These are phyloP conservation scores for Collybiopsis luxurians DNA, from an alignment of 768 basidiomycete species.

Conservation along the genomic window DNA sequence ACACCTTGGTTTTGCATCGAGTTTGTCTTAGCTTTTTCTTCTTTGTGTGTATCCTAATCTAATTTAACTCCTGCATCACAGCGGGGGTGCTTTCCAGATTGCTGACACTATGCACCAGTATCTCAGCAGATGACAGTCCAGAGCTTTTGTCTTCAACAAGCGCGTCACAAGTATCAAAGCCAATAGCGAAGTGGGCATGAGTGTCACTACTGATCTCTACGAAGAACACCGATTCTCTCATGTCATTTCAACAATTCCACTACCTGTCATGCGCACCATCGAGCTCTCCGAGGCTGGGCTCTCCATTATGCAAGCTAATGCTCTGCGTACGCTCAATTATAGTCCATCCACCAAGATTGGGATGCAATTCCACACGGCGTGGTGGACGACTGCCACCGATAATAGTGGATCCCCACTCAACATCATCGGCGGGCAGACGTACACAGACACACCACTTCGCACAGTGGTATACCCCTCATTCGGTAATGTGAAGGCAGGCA, in stretches of 20 bases:
- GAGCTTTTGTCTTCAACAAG: constrained; percentile 1
- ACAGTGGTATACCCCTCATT: constrained; percentile 44
- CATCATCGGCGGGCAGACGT: constrained; percentile 39
- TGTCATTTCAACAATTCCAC: constrained; percentile 31
- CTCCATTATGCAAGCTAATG: constrained; percentile 26
- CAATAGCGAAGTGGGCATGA: not conserved
- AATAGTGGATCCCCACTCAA: constrained; percentile 16
- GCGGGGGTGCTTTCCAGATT: constrained; percentile 19
- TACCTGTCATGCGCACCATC: constrained; percentile 25
- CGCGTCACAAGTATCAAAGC: constrained; percentile 15
- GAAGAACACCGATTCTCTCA: constrained; percentile 12
- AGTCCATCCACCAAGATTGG: constrained; percentile 33
- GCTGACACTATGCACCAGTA: constrained; percentile 21
- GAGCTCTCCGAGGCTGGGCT: constrained; percentile 23
- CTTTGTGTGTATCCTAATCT: not conserved
- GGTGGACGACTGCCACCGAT: constrained; percentile 30
- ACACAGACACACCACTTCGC: constrained; percentile 40
- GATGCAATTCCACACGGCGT: constrained; percentile 30
- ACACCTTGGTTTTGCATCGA: constrained; percentile 14
- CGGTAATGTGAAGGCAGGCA: constrained; percentile 20
- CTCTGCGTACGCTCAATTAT: constrained; percentile 29
- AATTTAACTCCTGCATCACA: constrained; percentile 1
- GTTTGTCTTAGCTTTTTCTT: constrained; percentile 20
- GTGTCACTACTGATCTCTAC: not conserved
- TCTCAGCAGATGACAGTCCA: not conserved